Base-by-base conservation (phyloP, 2,329 filamentous ascomycete species). In the Botrytis deweyae region DNA sequence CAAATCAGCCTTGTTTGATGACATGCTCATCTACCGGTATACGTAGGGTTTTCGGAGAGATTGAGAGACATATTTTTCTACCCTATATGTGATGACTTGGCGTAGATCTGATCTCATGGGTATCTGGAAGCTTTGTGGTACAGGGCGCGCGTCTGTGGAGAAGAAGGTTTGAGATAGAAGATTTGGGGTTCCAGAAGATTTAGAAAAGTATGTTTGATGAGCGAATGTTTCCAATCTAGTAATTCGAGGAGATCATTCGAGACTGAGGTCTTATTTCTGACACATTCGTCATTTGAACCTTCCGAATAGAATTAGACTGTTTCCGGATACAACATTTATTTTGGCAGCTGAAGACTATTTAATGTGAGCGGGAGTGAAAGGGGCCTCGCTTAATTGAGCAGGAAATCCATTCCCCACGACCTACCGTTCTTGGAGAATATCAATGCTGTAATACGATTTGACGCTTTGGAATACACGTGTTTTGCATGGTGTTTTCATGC, bases 341-440 rank as follows among this genome's bases (percentile, higher is more conserved):
- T 69, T 5, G 14, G 20, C n/a, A 38, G 38, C 18, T 33, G n/a
- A 44, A 14, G n/a, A 16, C 25, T 33, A 38, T 44, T 16, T 58
- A n/a, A 58, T 69, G 20, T 44, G 16, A 16, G n/a, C 3, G 29
- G 49, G 38, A 40, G 7, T 58, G 65, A 68, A 68, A 68, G 65
- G 65, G 66, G 66, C 10, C 66, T 69, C 66, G 66, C 66, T 69
- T 69, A 69, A 44, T 68, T 40, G 46, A 49, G 52, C n/a, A 67
- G 16, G 6, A 36, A 40, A 44, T 22, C 18, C 12, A 33, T 33
- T 58, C 25, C 49, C 12, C 18, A 69, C 36, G 38, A 44, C 42
- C 66, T 33, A 38, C n/a, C 36, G 20, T 58, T 58, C 25, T 25
- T 12, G 22, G 38, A 33, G n/a, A 4, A 68, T 33, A n/a, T 33